Base-by-base conservation (phyloP, 1,284 basidiomycete genomes). In the Cryptococcus sp. region DNA sequence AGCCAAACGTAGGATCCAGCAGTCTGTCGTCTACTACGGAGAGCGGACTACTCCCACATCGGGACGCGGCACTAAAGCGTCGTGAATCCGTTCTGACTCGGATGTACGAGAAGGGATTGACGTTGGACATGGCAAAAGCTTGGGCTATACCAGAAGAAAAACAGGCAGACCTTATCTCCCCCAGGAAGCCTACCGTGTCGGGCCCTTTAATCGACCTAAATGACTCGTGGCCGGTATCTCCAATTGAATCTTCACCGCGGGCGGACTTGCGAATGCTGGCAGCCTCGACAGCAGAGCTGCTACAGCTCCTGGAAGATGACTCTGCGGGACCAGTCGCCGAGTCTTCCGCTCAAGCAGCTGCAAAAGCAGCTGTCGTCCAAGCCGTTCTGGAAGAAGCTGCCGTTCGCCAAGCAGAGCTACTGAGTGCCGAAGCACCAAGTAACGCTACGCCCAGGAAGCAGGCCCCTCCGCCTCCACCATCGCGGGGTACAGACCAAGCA, bases 1-100 rank as follows among this genome's bases (percentile, higher is more conserved):
- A 46, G 34, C 52, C 52, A 11, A 42, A 53, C 15, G 15, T 47
- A 13, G 38, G 15, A 30, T 44, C 41, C 23, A 13, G 7, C 38
- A 47, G 4, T 43, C 49, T 4, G 49, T 38, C 38, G 38, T 10
- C 38, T n/a, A 10, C 38, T n/a, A 10, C 38, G 38, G n/a, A 41
- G 10, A 10, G 10, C n/a, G 50, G 34, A 3, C 46, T 71, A 13
- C 66, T 62, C 3, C 70, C 70, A 1, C 62, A 62, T 43, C 53
- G 67, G 5, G 68, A 72, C 53, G 70, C 70, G 8, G 70, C 70
- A 1, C 47, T 72, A 2, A 64, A 56, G 32, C 53, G 70, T 30
- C 58, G 70, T n/a, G 65, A 71, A 36, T 30, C 7, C 36, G 10
- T 23, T 23, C 23, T 23, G 23, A 23, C 23, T 23, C 23, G 23